phyloP scores from a whole-genome alignment of 2,329 filamentous ascomycete genomes.

The Chrysoporthe cubensis region DNA sequence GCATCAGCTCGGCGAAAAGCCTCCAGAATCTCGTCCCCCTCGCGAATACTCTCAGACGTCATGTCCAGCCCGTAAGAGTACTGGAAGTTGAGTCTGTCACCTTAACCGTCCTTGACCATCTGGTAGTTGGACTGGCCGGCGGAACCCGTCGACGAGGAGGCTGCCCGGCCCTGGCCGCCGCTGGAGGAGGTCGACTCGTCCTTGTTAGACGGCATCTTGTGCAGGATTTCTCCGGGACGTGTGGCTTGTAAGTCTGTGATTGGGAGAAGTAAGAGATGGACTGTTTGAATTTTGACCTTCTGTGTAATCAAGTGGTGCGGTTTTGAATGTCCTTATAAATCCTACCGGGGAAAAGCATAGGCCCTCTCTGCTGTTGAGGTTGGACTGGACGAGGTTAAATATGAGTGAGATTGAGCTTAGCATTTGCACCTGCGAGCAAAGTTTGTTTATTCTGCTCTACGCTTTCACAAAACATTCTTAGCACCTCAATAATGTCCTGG shows the following conservation, averaged over 20 bases:
- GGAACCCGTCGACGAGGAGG: no score
- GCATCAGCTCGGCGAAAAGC: slow-evolving; percentile 8
- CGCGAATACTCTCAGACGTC: slow-evolving; percentile 11
- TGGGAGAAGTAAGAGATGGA: background rate
- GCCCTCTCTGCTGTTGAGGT: background rate
- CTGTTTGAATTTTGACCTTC: background rate
- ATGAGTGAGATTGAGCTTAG: background rate
- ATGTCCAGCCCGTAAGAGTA: slow-evolving; percentile 16
- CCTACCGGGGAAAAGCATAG: background rate
- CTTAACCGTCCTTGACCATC: slow-evolving; percentile 16
- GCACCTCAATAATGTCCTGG: background rate
- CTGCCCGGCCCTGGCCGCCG: background rate
- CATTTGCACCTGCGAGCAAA: background rate
- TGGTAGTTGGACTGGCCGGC: slow-evolving; percentile 5
- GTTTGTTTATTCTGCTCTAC: background rate
- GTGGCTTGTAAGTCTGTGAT: background rate
- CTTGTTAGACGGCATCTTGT: slow-evolving; percentile 10
- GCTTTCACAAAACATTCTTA: background rate
- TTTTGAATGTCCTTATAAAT: background rate
- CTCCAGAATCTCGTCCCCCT: slow-evolving; percentile 17
- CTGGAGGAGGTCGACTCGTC: background rate
- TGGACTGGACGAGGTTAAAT: no score
- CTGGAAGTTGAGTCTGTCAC: slow-evolving; percentile 7
- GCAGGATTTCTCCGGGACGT: background rate
- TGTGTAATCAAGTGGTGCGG: background rate